Evolutionary conservation across 2,329 filamentous ascomycete species (phyloP), one percentile per base, ranked within the genome.

Genomic region (Magnaporthales sp.): DNA sequence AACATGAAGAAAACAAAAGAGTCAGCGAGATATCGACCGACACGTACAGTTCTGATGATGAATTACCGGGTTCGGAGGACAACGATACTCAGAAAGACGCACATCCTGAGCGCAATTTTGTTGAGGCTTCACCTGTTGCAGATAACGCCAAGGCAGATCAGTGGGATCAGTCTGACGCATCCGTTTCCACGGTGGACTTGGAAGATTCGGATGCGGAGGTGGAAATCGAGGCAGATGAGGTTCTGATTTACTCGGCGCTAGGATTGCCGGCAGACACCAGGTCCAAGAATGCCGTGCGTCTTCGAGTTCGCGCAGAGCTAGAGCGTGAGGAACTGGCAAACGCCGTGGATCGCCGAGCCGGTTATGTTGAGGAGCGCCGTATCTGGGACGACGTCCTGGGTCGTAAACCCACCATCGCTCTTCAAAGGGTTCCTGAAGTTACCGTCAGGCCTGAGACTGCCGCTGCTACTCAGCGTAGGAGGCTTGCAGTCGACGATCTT

Each of bases 251-350:
- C 71, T 78, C 81, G 0, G 78, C 77, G 1, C 73, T 77, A 4
- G 77, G 78, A 64, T 75, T 80, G 63, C 77, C 78, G 56, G 72
- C 77, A 22, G 77, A 76, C n/a, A 75, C 74, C n/a, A 77, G 74
- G 51, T 72, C 68, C 9, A 69, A 70, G 4, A 65, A 75, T 32
- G 74, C 75, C 2, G 71, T 83, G 11, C 71, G 72, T 58, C 72
- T 72, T 22, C 77, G 79, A 32, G 78, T 85, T 67, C 72, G 72
- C 19, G 71, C 73, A 0, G 81, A 84, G 68, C 9, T 77, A 54
- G 71, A 73, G 11, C 78, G 81, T 60, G 82, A 84, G 68, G 74
- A 71, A 13, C 75, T 80, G 51, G 81, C 83, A 0, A 80, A 83
- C 29, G 70, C 73, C 3, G 68, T 75, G 15, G 83, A 85, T 68